Conservation (phyloP, 73 alveolate genomes). For the Stentor coeruleus region DNA sequence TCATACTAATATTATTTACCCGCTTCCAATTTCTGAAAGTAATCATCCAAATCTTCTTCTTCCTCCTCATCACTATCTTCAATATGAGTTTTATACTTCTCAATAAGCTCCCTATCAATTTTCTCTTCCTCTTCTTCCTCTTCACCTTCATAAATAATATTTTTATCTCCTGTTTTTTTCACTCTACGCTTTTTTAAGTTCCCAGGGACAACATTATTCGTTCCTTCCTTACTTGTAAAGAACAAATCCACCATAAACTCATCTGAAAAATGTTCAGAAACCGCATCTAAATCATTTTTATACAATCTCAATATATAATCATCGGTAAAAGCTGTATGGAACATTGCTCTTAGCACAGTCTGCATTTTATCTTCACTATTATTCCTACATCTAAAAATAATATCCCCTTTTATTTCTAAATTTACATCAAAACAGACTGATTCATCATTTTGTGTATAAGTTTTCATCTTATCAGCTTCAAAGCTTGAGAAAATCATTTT, state of each 20-base stretch:
- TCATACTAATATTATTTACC: not conserved
- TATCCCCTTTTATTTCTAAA: conserved; percentile 3
- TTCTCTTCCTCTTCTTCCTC: conserved; percentile 23
- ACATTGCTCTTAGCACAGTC: conserved; percentile 9
- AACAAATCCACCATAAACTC: conserved; percentile 24
- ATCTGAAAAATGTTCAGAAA: not conserved
- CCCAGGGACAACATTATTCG: not conserved
- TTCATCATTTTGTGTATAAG: not conserved
- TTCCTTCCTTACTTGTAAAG: not conserved
- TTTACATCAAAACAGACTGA: conserved; percentile 1
- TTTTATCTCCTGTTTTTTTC: too few species aligned
- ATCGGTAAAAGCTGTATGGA: not conserved
- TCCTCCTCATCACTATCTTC: not conserved
- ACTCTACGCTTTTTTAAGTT: too few species aligned
- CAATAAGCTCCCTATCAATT: not conserved
- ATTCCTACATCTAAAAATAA: conserved; percentile 4
- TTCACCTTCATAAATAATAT: too few species aligned
- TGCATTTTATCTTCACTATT: not conserved
- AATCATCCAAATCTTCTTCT: conserved; percentile 20
- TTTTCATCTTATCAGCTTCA: not conserved
- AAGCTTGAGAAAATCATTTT: not conserved
- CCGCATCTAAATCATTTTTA: not conserved
- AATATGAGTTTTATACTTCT: not conserved
- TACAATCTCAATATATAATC: not conserved
- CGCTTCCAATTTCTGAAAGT: conserved; percentile 4